phyloP scores from a whole-genome alignment of 73 alveolate species.

The Symbiodinium pilosum region DNA sequence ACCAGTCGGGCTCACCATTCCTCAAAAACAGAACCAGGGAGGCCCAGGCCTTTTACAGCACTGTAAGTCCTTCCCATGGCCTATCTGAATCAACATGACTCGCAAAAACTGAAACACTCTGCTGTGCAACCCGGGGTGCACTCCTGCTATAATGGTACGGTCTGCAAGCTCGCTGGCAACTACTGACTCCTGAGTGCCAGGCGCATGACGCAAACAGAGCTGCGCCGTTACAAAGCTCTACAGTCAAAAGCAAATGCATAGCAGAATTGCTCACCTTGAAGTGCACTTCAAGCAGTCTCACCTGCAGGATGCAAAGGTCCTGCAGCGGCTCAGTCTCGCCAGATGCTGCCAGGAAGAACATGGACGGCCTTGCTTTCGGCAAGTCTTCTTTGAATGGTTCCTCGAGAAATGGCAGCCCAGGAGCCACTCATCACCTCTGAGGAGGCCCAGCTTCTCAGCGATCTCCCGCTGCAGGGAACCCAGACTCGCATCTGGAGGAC shows the following conservation, averaged over 20 bases:
- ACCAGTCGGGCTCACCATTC: slow-evolving; percentile 77
- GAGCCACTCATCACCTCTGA: neutral
- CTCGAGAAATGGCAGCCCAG: neutral
- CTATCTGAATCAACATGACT: too few species aligned
- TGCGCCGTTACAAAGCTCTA: too few species aligned
- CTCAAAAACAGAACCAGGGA: too few species aligned
- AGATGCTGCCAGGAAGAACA: neutral
- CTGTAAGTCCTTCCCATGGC: too few species aligned
- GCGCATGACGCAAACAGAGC: too few species aligned
- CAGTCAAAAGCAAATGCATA: too few species aligned
- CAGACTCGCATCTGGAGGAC: neutral
- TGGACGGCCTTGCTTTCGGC: neutral
- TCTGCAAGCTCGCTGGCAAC: neutral
- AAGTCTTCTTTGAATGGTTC: neutral
- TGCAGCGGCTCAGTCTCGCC: neutral
- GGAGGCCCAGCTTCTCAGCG: neutral
- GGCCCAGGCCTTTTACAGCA: too few species aligned
- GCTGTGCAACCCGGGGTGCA: neutral
- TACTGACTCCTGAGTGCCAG: neutral
- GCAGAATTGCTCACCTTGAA: too few species aligned
- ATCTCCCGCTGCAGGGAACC: neutral
- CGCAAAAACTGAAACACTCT: neutral
- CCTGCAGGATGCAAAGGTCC: neutral
- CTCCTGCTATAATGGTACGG: neutral
- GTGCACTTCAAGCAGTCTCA: too few species aligned